These are phyloP conservation scores for Tetrahymena thermophila DNA, from an alignment of 73 alveolate species.

Conservation along the genomic window DNA sequence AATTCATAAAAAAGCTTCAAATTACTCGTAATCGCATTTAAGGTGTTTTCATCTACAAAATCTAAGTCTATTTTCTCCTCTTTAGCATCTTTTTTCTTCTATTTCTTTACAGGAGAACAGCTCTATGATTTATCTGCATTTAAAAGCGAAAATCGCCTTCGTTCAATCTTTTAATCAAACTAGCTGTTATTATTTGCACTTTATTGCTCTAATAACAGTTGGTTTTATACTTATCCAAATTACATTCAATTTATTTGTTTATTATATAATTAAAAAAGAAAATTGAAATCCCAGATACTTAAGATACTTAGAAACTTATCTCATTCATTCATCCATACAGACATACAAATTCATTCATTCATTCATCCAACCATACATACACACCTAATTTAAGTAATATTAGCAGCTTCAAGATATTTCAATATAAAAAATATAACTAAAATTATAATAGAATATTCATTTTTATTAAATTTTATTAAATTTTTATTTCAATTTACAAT, in stretches of 20 bases:
- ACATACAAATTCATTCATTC: too few relatives aligned
- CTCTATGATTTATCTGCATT: not conserved
- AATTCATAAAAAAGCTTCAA: not conserved
- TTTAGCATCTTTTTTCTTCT: not conserved
- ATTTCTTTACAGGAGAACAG: not conserved
- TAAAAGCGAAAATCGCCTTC: not conserved
- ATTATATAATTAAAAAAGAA: not conserved
- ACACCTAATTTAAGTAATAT: too few relatives aligned
- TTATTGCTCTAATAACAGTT: not conserved
- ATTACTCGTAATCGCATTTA: not conserved
- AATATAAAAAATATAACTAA: too few relatives aligned
- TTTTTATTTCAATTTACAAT: too few relatives aligned
- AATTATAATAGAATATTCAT: too few relatives aligned
- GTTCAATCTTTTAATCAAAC: not conserved
- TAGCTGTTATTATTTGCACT: not conserved
- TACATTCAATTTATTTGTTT: not conserved
- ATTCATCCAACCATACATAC: too few relatives aligned
- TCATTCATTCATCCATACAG: too few relatives aligned
- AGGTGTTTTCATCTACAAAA: not conserved
- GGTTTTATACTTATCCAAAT: not conserved
- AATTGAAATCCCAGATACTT: not conserved
- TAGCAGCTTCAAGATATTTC: too few relatives aligned
- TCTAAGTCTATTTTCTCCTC: not conserved
- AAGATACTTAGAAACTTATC: not conserved
- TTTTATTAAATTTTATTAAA: too few relatives aligned